Base-by-base conservation (phyloP, 495 filamentous ascomycete species). In the Podospora pseudoanserina region DNA sequence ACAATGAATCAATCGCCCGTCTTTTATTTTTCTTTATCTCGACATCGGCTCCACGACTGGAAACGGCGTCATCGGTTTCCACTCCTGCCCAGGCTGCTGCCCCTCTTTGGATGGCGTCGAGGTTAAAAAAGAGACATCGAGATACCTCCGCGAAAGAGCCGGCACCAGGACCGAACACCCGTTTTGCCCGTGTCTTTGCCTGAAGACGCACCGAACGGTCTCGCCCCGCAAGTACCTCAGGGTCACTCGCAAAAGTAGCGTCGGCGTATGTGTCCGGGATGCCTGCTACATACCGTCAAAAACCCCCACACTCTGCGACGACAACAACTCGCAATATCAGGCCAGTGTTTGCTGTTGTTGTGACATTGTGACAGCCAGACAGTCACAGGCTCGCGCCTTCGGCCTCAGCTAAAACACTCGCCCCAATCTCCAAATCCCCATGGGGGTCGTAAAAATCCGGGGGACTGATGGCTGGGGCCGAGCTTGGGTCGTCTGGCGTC, bases 141-240 rank as follows among this genome's bases (percentile, higher is more conserved):
- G 60, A 23, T 71, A 71, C 70, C 34, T 71, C 63, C 19, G 56
- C 32, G 18, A 39, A 63, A 54, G 16, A 44, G 44, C 57, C 56
- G 71, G 65, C 44, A 63, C 6, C 20, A 72, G 71, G 71, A 66
- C 71, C 71, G 71, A 69, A 53, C 15, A 70, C 19, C 71, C 71
- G 71, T 54, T 20, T 44, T 68, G 62, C 64, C 60, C 30, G 23
- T n/a, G 11, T 28, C 55, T 64, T 56, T 65, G 67, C 5, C 49
- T 32, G 61, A 30, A 65, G 30, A 15, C 23, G 4, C 44, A 23
- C 34, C 9, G 62, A 23, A 18, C 13, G 30, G 19, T 65, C 63
- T 65, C n/a, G 30, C n/a, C 67, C 0, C 16, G 2, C 34, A 72
- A 63, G 70, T 68, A 68, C 59, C 55, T 18, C 54, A 55, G 56